These are phyloP conservation scores for Colletotrichum sp. DNA, from an alignment of 2,329 filamentous ascomycete genomes.

Conservation along the genomic window DNA sequence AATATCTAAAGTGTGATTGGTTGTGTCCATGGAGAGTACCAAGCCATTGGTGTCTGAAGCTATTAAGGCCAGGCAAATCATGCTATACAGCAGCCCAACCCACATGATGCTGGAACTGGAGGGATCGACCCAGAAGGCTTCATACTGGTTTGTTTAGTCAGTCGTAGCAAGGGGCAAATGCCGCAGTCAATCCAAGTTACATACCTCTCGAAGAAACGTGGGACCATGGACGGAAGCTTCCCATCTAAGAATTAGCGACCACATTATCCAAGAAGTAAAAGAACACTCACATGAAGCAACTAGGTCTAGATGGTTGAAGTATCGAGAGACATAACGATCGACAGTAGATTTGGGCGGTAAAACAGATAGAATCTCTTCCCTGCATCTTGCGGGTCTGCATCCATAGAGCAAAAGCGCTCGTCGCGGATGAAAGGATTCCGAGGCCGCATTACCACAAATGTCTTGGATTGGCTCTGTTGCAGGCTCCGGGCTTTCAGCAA, in stretches of 20 bases:
- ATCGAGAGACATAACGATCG: slow-evolving; percentile 38
- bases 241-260: rapidly evolving
- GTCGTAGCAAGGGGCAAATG: not conserved
- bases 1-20: slow-evolving; percentile 19
- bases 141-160: slow-evolving; percentile 22
- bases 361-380: slow-evolving; percentile 34
- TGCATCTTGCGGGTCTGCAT: not conserved
- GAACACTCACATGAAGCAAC: not conserved
- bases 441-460: rapidly evolving
- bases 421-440: no score
- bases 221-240: slow-evolving; percentile 34
- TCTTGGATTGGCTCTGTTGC: rapidly evolving
- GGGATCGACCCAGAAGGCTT: slow-evolving; percentile 32
- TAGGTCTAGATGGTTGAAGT: slow-evolving; percentile 39
- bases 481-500: not conserved
- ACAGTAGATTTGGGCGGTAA: slow-evolving; percentile 36
- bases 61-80: slow-evolving; percentile 33
- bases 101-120: slow-evolving; percentile 25
- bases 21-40: slow-evolving; percentile 19
- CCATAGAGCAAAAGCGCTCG: not conserved
- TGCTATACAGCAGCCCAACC: slow-evolving; percentile 35
- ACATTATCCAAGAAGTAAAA: rapidly evolving
- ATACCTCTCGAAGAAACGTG: slow-evolving; percentile 26
- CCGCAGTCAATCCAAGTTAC: no score
- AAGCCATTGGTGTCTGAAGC: slow-evolving; percentile 23